Percentiles rank a stretch among this genome's conserved stretches.
phyloP scores from a whole-genome alignment of 2,329 filamentous ascomycete genomes.

The Dothideomycetes sp. region DNA sequence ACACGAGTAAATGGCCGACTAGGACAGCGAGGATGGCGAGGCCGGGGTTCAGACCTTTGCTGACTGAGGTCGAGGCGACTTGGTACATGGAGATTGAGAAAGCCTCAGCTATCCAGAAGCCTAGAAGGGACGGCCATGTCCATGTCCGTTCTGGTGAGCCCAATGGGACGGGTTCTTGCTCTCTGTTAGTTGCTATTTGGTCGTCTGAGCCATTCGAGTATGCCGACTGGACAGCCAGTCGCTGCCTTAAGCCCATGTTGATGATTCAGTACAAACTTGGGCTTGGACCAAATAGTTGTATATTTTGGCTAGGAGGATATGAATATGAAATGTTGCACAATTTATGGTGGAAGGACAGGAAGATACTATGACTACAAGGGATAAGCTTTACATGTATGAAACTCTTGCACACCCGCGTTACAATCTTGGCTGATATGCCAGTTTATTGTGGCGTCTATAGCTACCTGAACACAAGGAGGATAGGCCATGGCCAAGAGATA shows the following conservation, averaged over 20 bases:
- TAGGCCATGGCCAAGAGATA: no score
- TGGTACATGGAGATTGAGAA: slow-evolving; percentile 14
- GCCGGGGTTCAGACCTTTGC: slow-evolving; percentile 14
- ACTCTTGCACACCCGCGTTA: no score
- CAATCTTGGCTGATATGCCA: no score
- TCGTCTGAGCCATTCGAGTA: slow-evolving; percentile 1
- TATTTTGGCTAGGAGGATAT: no score
- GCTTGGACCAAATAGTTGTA: no score
- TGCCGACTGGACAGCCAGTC: slow-evolving; percentile 9
- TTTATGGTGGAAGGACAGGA: no score
- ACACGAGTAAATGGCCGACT: slow-evolving; percentile 13
- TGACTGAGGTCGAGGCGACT: slow-evolving; percentile 13
- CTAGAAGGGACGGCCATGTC: slow-evolving; percentile 14
- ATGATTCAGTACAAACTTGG: no score
- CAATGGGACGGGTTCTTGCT: slow-evolving; percentile 11
- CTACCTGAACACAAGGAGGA: no score
- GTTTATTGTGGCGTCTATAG: no score
- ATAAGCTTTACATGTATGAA: no score
- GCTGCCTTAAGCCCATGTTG: slow-evolving; percentile 10
- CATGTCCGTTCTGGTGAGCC: slow-evolving; percentile 12
- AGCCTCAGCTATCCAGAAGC: slow-evolving; percentile 15
- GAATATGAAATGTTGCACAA: no score
- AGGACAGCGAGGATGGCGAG: slow-evolving; percentile 13
- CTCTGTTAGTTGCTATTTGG: slow-evolving; percentile 10
- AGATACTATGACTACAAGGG: no score